Percentiles rank a stretch among this genome's conserved stretches.
phyloP scores from a whole-genome alignment of 1,284 basidiomycete genomes.

The Trichosporon sp. region DNA sequence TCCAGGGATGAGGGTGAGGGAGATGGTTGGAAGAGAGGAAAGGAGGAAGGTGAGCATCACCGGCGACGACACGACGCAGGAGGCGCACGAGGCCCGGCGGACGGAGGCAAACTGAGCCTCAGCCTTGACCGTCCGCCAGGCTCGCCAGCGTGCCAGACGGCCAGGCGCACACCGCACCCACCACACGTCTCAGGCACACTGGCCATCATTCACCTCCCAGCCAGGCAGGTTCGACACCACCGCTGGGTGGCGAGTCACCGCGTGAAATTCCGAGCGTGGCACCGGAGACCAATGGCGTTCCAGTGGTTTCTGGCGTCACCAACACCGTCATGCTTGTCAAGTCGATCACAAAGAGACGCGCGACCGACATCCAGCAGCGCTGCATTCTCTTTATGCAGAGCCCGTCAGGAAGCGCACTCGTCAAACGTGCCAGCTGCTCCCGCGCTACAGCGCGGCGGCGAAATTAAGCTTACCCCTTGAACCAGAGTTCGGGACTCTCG shows the following conservation, averaged over 20 bases:
- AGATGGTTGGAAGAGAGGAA: background rate
- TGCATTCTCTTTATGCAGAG: background rate
- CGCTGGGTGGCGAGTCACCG: background rate
- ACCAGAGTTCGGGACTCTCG: background rate
- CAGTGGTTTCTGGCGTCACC: slow-evolving; percentile 4
- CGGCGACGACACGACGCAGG: slow-evolving; percentile 2
- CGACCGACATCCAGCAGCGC: background rate
- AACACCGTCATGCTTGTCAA: background rate
- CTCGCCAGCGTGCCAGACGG: background rate
- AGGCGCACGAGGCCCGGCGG: background rate
- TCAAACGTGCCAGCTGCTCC: background rate
- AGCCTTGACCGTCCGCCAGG: background rate
- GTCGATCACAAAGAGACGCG: background rate
- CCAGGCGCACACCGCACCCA: background rate
- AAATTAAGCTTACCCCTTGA: background rate
- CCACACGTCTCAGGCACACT: background rate
- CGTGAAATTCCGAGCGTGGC: slow-evolving; percentile 2
- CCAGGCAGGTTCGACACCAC: background rate
- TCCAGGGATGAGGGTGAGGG: background rate
- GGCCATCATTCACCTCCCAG: background rate
- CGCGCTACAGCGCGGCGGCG: background rate
- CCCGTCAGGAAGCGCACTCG: background rate
- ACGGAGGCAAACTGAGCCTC: slow-evolving; percentile 3
- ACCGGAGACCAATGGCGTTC: background rate
- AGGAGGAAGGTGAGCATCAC: background rate